Evolutionary conservation across 2,329 filamentous ascomycete genomes (phyloP).

Genomic region (Septoria petroselini): DNA sequence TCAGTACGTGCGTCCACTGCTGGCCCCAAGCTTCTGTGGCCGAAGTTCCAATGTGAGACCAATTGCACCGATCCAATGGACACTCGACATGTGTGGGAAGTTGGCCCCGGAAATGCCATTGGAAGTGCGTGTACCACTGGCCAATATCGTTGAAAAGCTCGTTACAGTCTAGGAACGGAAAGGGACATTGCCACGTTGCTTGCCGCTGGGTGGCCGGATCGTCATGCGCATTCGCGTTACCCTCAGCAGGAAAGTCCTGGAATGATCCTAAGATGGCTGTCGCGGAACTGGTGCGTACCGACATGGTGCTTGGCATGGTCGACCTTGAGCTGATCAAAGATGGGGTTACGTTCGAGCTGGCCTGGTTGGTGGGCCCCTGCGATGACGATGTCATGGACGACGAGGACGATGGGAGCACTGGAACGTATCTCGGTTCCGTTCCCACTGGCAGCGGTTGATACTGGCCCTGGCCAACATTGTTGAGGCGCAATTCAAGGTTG

Average conservation of each 20-base stretch:
- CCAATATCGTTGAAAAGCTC: constrained; percentile 7
- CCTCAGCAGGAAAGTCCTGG: constrained; percentile 6
- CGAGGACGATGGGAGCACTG: too few relatives aligned
- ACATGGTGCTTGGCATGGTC: too few relatives aligned
- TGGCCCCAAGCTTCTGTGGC: constrained; percentile 22
- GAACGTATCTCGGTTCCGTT: too few relatives aligned
- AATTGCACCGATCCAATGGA: constrained; percentile 22
- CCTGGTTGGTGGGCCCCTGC: too few relatives aligned
- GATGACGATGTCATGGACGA: too few relatives aligned
- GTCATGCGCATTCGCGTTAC: neutral
- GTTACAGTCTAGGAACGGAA: constrained; percentile 24
- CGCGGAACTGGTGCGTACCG: too few relatives aligned
- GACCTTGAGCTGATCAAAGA: too few relatives aligned
- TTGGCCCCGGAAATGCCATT: constrained; percentile 18
- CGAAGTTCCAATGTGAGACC: constrained; percentile 3
- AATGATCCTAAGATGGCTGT: neutral
- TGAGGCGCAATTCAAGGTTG: too few relatives aligned
- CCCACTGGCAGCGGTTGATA: too few relatives aligned
- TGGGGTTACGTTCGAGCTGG: too few relatives aligned
- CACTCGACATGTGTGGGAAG: constrained; percentile 21
- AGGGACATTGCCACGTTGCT: constrained; percentile 21
- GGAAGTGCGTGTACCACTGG: constrained; percentile 24
- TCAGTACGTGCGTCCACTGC: constrained; percentile 20
- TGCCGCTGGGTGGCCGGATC: neutral
- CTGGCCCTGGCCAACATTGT: too few relatives aligned